Evolutionary conservation across 176 grass and related monocot species (phyloP), one percentile per base, ranked within the genome.

Genomic region (Alloteropsis semialata): DNA sequence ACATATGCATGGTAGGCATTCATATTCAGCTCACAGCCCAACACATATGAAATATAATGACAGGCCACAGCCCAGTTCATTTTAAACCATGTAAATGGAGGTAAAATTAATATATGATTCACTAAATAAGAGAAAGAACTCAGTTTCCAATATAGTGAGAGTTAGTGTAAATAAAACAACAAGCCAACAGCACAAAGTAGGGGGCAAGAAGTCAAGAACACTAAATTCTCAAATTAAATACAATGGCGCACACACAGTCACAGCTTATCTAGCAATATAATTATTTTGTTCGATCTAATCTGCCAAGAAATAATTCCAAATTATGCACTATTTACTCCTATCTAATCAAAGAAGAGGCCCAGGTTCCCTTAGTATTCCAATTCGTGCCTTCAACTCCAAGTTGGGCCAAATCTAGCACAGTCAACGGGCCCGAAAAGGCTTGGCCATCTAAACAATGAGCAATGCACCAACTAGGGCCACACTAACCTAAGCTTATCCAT

Each of bases 321-420:
- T 29, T 62, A 37, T 70, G 33, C 5, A 19, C 21, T 69, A 13
- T 60, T 44, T 58, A 60, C 37, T 61, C 34, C 34, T 80, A 41
- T 56, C 64, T 55, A 34, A 41, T 56, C 10, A 77, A 48, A 56
- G n/a, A 3, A 46, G 48, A 82, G 13, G 18, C 33, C 19, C 12
- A 53, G 41, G 42, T 6, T 70, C 27, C 54, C 55, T 36, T 24
- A 67, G 36, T 46, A 80, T 44, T 81, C 36, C 11, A 81, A 67
- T 67, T 30, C 28, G 10, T 50, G 51, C 41, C 30, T 30, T 64
- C 25, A 50, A 70, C 27, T 72, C 46, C 48, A 14, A 8, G 34
- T 59, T 80, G 39, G 38, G n/a, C 81, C 76, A 84, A 39, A 79
- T 66, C 14, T 36, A 79, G 1, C 68, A 41, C 69, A 89, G 2